Evolutionary conservation across 306 rosid species (phyloP), one percentile per base, ranked within the genome.

Genomic region (Dalbergia oliveri): DNA sequence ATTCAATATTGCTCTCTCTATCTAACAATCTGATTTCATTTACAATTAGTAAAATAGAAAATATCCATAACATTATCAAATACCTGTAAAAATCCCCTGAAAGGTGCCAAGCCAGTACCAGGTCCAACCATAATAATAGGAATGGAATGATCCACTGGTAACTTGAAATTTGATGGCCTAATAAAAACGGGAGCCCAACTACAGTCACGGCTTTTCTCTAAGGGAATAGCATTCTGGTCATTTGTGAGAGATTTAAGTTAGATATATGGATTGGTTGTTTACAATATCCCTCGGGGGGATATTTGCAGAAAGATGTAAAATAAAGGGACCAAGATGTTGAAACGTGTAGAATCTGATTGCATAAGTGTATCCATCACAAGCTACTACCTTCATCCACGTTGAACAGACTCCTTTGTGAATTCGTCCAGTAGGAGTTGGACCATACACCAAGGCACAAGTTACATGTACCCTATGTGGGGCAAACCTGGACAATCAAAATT

Each of bases 101-200:
- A 95, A 83, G 99, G 99, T 44, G 99, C 99, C 50, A 95, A 86
- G 68, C 99, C 99, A 8, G 99, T 95, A 80, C 99, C 99, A 81
- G 99, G 99, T 51, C 99, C 99, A 84, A 95, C 78, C 99, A 95
- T 90, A 73, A 95, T 81, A 78, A 93, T 34, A 19, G 99, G 97
- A 73, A 83, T 77, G 23, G 84, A 87, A 86, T 73, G 90, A 88
- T 93, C 97, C 37, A 57, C 86, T 11, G 99, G 99, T 63, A 93
- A 87, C 81, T 87, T 95, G 91, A 95, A 95, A 84, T 93, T 95
- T 8, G 98, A 95, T 72, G 91, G 91, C 82, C 99, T 87, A 43
- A 95, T 89, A 77, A 91, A 95, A 83, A 91, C 74, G 69, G 99
- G 98, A 77, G 98, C 98, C 94, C 86, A 82, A 87, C 99, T 90